Base-by-base conservation (phyloP, 2,329 filamentous ascomycete genomes). In the Aspergillus novofumigatus region DNA sequence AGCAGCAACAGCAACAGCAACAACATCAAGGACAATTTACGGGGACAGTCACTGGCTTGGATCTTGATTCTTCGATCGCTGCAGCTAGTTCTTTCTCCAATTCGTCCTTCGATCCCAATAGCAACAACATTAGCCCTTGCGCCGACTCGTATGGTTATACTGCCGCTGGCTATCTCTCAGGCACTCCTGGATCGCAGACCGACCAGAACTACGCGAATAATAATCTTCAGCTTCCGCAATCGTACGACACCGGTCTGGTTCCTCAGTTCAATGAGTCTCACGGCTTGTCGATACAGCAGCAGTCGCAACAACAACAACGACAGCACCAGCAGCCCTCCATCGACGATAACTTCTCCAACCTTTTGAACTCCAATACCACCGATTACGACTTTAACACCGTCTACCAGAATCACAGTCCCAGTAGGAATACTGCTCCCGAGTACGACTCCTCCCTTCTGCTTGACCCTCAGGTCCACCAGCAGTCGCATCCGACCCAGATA, bases 401-500 rank as follows among this genome's bases (percentile, higher is more conserved):
- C 51, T 77, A 76, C 55, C 66, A 69, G 26, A 70, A 69, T 52
- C 67, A 69, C 52, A 69, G 65, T 52, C 66, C 69, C 17, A 69
- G 67, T 50, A 69, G 65, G 51, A 62, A 62, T 29, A 62, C 66
- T 26, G 65, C 67, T 35, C 62, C 71, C 25, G 73, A 75, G 29
- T 76, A 74, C 57, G 69, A 73, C 54, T 69, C 75, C 49, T 72
- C 72, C 8, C 63, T 75, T 17, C 58, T 78, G 61, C 61, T 77
- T 38, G 75, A 78, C 56, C 71, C 73, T n/a, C 73, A 76, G 56
- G 66, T 69, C 56, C 73, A 75, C 23, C 67, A 68, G 50, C 67
- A 69, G 53, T 65, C 67, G 21, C 69, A 70, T 60, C 62, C 67
- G 20, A 67, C 77, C 60, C 75, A 75, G 54, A 73, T 78, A 52